Evolutionary conservation across 352 stramenopile species (phyloP), one percentile per base, ranked within the genome.

Genomic region (Phytophthora lateralis): DNA sequence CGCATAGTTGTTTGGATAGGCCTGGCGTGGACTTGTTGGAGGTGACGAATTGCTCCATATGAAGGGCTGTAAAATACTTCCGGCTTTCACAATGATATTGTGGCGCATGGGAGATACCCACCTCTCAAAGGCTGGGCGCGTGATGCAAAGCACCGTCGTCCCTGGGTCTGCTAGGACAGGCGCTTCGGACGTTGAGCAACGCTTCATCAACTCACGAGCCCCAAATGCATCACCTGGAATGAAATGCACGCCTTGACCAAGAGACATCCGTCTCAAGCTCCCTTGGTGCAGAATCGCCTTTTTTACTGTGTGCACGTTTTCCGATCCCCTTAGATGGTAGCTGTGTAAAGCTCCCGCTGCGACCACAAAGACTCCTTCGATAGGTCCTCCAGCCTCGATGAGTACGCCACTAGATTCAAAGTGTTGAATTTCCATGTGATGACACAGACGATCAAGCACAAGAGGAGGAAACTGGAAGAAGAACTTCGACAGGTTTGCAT

Each of bases 381-480:
- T 67, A 1, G 61, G 17, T 3, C 69, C 49, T 4, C 73, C 73
- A 34, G 42, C 56, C 37, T 60, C 37, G 15, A 73, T 10, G 37
- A 77, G 26, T 49, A 64, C 26, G 29, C 30, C 24, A 10, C 63
- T 38, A 2, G 53, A 9, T 6, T 55, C n/a, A 38, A 67, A 74
- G 3, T 76, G 63, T 3, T 62, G 56, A 1, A 82, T 35, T 29
- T 85, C 58, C 55, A 89, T 75, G 17, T 66, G 59, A 45, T 87
- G 63, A 29, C 68, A 76, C 6, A 90, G 38, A 1, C 80, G 69
- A 26, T 88, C 80, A 12, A 88, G 54, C 6, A 88, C 73, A 9
- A 87, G 41, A 0, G 78, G 78, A 1, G 80, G 75, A 44, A 90
- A 76, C 56, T 90, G 80, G 50, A 79, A 80, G 26, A 85, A 71